Evolutionary conservation across 352 stramenopile species (phyloP).

Genomic region (Phytophthora melonis): DNA sequence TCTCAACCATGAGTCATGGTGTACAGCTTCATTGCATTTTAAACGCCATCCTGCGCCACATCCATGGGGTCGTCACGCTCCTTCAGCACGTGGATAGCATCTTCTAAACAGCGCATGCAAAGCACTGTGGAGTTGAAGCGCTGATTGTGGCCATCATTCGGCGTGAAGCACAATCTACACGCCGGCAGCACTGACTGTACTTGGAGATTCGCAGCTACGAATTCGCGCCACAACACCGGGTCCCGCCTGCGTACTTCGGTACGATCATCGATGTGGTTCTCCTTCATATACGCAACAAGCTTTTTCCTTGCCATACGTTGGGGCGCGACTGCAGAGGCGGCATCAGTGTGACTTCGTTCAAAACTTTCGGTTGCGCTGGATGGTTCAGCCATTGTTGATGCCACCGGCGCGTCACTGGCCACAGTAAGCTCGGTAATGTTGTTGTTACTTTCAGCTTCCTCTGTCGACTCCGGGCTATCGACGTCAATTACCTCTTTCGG

Average conservation of each 20-base stretch:
- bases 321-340: conserved; percentile 1
- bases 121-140: conserved; percentile 64
- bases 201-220: conserved; percentile 42
- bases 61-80: conserved; percentile 10
- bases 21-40: neutral
- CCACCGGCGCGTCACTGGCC: neutral
- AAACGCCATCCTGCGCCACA: neutral
- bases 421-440: neutral
- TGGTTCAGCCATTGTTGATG: neutral
- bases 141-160: conserved; percentile 57
- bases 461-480: conserved; percentile 4
- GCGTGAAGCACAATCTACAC: conserved; percentile 53
- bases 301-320: conserved; percentile 19
- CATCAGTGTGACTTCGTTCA: conserved; percentile 15
- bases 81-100: conserved; percentile 35
- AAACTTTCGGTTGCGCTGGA: conserved; percentile 2
- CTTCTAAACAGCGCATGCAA: conserved; percentile 52
- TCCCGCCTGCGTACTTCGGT: conserved; percentile 43
- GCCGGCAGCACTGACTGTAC: conserved; percentile 24
- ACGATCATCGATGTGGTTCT: conserved; percentile 41
- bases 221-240: conserved; percentile 54
- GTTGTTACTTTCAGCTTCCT: conserved; percentile 8
- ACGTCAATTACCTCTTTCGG: conserved; percentile 34
- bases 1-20: neutral
- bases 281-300: conserved; percentile 46